Evolutionary conservation across 2,329 filamentous ascomycete genomes (phyloP).

Genomic region (Pseudogymnoascus sp.): DNA sequence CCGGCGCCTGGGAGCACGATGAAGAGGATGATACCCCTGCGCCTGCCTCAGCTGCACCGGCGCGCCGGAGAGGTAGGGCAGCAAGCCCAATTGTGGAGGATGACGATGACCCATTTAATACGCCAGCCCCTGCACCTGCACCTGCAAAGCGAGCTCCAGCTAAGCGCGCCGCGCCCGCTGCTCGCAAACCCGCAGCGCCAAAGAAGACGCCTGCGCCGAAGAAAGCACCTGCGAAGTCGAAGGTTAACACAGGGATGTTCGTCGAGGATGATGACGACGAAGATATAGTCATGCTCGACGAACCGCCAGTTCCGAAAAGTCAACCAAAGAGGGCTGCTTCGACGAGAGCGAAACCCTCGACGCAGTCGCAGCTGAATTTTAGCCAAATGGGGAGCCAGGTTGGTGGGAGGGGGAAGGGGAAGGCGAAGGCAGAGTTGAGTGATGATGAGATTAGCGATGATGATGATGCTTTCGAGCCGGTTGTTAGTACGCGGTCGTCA

Average conservation of each 20-base stretch:
- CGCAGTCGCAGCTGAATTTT: constrained; percentile 45
- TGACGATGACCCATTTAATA: constrained; percentile 41
- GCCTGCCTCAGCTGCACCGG: constrained; percentile 26
- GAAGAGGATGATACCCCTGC: constrained; percentile 38
- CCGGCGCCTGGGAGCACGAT: constrained; percentile 49
- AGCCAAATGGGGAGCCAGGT: constrained; percentile 30
- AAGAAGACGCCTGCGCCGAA: constrained; percentile 31
- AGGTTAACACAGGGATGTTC: constrained; percentile 32
- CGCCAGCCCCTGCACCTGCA: constrained; percentile 31
- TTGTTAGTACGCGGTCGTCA: not conserved
- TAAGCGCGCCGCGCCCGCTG: constrained; percentile 31
- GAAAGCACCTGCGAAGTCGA: constrained; percentile 27
- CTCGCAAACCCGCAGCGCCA: constrained; percentile 28
- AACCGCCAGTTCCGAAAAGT: constrained; percentile 33
- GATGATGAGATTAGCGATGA: constrained; percentile 55
- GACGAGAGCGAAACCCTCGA: constrained; percentile 26
- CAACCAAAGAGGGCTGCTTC: constrained; percentile 24
- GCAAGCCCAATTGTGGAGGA: constrained; percentile 40
- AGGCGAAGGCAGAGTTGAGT: constrained; percentile 48
- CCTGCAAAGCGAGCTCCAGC: constrained; percentile 32
- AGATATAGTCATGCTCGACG: constrained; percentile 46
- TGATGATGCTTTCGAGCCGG: constrained; percentile 48
- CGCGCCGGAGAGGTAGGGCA: constrained; percentile 24
- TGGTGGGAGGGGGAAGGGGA: constrained; percentile 31
- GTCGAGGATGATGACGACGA: constrained; percentile 40